These are phyloP conservation scores for Scopulariopsis brevicaulis DNA, from an alignment of 2,329 filamentous ascomycete genomes.

Conservation along the genomic window DNA sequence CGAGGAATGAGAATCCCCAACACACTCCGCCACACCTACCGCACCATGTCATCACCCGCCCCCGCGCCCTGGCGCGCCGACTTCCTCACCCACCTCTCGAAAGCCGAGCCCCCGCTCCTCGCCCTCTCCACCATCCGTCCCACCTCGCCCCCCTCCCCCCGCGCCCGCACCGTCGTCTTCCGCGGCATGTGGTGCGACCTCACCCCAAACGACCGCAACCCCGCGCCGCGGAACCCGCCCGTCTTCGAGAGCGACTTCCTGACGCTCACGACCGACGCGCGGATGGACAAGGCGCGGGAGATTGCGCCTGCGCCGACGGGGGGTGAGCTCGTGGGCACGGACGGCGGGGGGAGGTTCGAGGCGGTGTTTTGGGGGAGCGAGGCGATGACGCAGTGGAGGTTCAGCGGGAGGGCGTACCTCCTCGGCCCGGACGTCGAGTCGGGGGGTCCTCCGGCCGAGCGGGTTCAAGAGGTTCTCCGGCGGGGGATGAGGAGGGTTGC, in stretches of 20 bases:
- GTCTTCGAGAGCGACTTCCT: slow-evolving; percentile 65
- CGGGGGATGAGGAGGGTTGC: slow-evolving; percentile 48
- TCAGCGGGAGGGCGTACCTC: slow-evolving; percentile 67
- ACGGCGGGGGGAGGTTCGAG: slow-evolving; percentile 64
- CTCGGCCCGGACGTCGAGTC: slow-evolving; percentile 57
- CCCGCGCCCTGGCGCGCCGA: slow-evolving; percentile 40
- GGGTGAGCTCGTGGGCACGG: slow-evolving; percentile 35
- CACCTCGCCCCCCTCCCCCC: slow-evolving; percentile 28
- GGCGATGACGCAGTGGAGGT: slow-evolving; percentile 68
- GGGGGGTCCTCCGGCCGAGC: slow-evolving; percentile 15
- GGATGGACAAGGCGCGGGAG: slow-evolving; percentile 76
- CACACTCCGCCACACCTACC: slow-evolving; percentile 13
- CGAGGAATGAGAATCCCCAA: neutral
- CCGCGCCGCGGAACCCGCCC: slow-evolving; percentile 57
- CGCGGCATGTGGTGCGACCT: slow-evolving; percentile 65
- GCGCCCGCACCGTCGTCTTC: slow-evolving; percentile 71
- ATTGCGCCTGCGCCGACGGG: slow-evolving; percentile 29
- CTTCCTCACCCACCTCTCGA: slow-evolving; percentile 37
- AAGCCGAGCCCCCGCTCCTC: slow-evolving; percentile 36
- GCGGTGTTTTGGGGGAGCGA: slow-evolving; percentile 71
- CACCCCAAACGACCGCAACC: slow-evolving; percentile 60
- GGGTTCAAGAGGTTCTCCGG: slow-evolving; percentile 48
- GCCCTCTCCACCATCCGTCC: slow-evolving; percentile 37
- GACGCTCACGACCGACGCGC: slow-evolving; percentile 76
- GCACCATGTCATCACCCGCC: slow-evolving; percentile 8